A percentile compares a stretch with the other conserved stretches of the same genome.
Conservation (phyloP, 2,329 filamentous ascomycete species). For the Thielaviopsis euricoi region DNA sequence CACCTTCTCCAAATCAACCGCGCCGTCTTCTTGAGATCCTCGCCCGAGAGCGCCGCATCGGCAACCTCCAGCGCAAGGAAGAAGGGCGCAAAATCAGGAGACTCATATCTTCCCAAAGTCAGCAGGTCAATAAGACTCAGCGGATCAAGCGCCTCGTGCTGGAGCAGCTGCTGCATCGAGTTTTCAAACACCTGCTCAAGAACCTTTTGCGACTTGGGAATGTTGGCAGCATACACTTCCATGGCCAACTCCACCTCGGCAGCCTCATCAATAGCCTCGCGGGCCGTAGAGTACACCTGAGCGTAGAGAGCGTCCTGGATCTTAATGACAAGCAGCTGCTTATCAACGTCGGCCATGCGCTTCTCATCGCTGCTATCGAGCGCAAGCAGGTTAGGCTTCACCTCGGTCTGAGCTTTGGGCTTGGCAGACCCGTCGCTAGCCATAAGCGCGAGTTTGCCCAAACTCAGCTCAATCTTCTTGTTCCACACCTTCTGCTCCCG, state of each 20-base stretch:
- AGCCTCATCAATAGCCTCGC: slow-evolving; percentile 59
- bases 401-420: slow-evolving; percentile 13
- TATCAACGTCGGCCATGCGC: slow-evolving; percentile 37
- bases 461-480: slow-evolving; percentile 80
- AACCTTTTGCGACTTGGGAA: slow-evolving; percentile 43
- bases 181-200: slow-evolving; percentile 57
- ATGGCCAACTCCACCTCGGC: slow-evolving; percentile 64
- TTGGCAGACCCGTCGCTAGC: slow-evolving; percentile 34
- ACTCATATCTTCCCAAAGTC: slow-evolving; percentile 43
- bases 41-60: slow-evolving; percentile 36
- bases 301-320: slow-evolving; percentile 67
- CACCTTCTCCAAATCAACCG: slow-evolving; percentile 72
- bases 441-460: slow-evolving; percentile 67
- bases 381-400: slow-evolving; percentile 16
- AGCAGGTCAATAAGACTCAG: slow-evolving; percentile 55
- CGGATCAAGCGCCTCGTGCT: slow-evolving; percentile 53
- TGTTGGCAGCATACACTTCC: slow-evolving; percentile 42
- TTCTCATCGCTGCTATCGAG: slow-evolving; percentile 20
- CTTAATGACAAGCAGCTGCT: slow-evolving; percentile 49
- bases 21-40: slow-evolving; percentile 40
- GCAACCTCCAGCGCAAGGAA: slow-evolving; percentile 52
- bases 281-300: slow-evolving; percentile 51
- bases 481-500: slow-evolving; percentile 74
- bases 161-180: slow-evolving; percentile 51
- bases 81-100: slow-evolving; percentile 40